A percentile compares a stretch with the other conserved stretches of the same genome.
Conservation (phyloP, 345 rosid genomes). For the Nephelium lappaceum region DNA sequence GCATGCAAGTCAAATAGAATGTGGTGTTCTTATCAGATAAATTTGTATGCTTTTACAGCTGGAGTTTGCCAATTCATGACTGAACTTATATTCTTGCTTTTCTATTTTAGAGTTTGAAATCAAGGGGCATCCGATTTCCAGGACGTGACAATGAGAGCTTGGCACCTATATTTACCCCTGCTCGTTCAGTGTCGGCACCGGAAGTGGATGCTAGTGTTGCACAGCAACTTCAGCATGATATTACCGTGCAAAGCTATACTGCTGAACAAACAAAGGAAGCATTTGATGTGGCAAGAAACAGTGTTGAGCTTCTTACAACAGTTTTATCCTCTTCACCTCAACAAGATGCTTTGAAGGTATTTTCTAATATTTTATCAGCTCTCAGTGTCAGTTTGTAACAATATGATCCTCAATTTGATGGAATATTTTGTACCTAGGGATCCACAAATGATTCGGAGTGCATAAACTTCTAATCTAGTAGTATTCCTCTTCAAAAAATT, state of each 20-base stretch:
- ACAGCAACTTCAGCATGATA: constrained; percentile 55
- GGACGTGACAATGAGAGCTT: constrained; percentile 95
- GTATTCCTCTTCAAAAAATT: constrained; percentile 8
- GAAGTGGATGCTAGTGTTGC: constrained; percentile 55
- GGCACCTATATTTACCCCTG: constrained; percentile 94
- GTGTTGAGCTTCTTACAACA: constrained; percentile 79
- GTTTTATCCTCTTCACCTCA: constrained; percentile 83
- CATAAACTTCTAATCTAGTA: not conserved
- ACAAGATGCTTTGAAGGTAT: constrained; percentile 78
- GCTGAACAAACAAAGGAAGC: constrained; percentile 90
- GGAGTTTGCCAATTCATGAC: not conserved
- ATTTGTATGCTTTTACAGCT: not conserved
- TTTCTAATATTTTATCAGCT: constrained; percentile 16
- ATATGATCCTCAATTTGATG: not conserved
- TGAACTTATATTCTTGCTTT: constrained; percentile 20
- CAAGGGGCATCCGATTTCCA: constrained; percentile 94
- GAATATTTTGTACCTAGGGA: not conserved
- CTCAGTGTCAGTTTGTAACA: not conserved
- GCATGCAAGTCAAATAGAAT: not conserved
- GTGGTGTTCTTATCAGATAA: constrained; percentile 8
- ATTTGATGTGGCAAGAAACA: constrained; percentile 91
- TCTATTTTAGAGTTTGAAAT: constrained; percentile 63
- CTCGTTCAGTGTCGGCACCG: constrained; percentile 66
- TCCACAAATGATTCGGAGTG: not conserved
- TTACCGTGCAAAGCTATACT: constrained; percentile 62